Base-by-base conservation (phyloP, 768 basidiomycete genomes). In the Lactarius sanguifluus region DNA sequence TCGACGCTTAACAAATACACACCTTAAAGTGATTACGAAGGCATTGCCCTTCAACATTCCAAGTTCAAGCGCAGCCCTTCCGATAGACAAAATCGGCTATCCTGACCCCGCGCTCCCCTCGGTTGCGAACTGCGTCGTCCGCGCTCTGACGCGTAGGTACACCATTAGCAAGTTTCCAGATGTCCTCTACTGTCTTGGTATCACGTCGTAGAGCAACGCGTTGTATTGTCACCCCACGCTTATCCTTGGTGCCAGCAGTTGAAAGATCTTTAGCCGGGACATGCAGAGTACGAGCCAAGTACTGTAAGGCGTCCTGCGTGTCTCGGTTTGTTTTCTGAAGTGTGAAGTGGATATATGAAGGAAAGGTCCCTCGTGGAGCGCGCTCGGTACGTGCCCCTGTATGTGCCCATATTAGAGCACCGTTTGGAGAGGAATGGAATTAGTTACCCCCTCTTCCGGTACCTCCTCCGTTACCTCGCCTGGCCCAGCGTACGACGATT, bases 251-350 rank as follows among this genome's bases (percentile, higher is more conserved):
- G 0, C 97, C 97, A 4, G 95, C 93, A 30, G 95, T 90, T 28
- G 88, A 86, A 9, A 99, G 81, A 73, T 96, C 93, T 76, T 91
- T 94, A 59, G 86, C 75, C 28, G 81, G 85, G 65, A 88, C 86
- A 67, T 90, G 88, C n/a, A 98, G 80, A 36, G 83, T 81, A 16
- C 94, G 87, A 20, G 92, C 81, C 38, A 99, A 78, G 71, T 96
- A 82, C 1, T 85, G 82, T 25, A 99, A 85, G 2, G 93, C 94
- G 73, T 98, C 97, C 73, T 97, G 95, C 3, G 94, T 97, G 73
- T 99, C 97, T 54, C 97, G 88, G 74, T 99, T 99, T 25, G 95
- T 92, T 78, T 99, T 99, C 74, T 96, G 95, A 40, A 99, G 79
- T 1, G 93, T 97, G 76, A 98, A 97, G 74, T 98, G 95, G 69